Base-by-base conservation (phyloP, 2,329 filamentous ascomycete species). In the Chaetomium sp. region DNA sequence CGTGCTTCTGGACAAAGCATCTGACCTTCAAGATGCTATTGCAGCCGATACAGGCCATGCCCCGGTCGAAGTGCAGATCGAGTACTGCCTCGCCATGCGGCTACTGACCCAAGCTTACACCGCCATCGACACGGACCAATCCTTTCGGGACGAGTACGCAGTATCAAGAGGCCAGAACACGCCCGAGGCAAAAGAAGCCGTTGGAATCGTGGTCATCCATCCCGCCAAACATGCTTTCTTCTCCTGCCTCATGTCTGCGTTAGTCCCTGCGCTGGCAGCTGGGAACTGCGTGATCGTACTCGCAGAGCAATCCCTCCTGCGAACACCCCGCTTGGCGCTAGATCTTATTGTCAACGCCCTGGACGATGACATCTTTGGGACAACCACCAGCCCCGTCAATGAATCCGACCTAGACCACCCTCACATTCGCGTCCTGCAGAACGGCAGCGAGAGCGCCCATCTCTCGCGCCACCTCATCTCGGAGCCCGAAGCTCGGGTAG, bases 191-290 rank as follows among this genome's bases (percentile, higher is more conserved):
- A 38, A 45, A 13, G 53, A 62, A 29, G 53, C 60, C 6, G 54
- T 57, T 23, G 60, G 60, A 9, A 42, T 62, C 23, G 53, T 62
- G 7, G 16, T 62, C 31, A 57, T 62, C 23, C 42, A 57, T 9
- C 53, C 60, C 9, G 29, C 53, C 8, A 62, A 51, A 29, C 60
- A 62, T 21, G 60, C 54, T 29, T 62, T 62, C 54, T 57, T 57
- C 31, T 57, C 60, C 12, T 51, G 29, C 13, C 53, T 62, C 42
- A 33, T 62, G 23, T 51, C 53, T 3, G 60, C 60, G 27, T 33
- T 62, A 2, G 45, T 57, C 21, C 53, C 60, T 0, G 60, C 60
- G 4, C 42, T 62, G 42, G 53, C 53, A 19, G 42, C 60, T 19
- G 60, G 54, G 42, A 62, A 62, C 45, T 57, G 60, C 23, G 54